Evolutionary conservation across 208 protist species (phyloP), one percentile per base, ranked within the genome.

Genomic region (Leishmania gerbilli): DNA sequence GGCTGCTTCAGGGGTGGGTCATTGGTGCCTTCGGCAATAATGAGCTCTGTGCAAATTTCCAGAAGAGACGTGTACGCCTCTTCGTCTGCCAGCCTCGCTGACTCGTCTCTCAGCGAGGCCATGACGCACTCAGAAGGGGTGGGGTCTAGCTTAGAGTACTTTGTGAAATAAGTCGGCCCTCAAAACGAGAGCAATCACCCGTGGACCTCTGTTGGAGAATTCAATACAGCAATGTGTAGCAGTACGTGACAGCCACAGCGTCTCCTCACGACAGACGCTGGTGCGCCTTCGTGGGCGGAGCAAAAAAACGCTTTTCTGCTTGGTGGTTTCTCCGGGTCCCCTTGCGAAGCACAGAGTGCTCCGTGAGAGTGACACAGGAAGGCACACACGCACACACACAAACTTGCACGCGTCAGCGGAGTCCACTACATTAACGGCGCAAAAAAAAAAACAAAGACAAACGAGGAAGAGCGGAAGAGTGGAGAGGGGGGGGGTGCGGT

Each of bases 21-120:
- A 56, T 82, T 77, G 55, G 77, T 82, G 74, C 47, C 71, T 21
- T 89, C 86, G 24, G 51, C 68, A 76, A 89, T 89, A 34, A 84
- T 82, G 4, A 89, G 74, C 74, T 84, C 42, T 15, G 86, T 89
- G 67, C 86, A 89, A 21, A 89, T 69, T 51, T 86, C 77, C 19
- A 85, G 37, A 0, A 89, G 74, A 34, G 77, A 80, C 11, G 82
- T 56, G 62, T 85, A 85, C 37, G 77, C 74, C n/a, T 81, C 82
- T 34, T 85, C 82, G 55, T 85, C 82, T 21, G 82, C 45, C 67
- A 80, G 55, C 2, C 58, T 49, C 3, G 80, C 31, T 76, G 31
- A 27, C 51, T n/a, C 51, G 24, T 62, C 51, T 21, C n/a, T 58
- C n/a, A 2, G 74, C 56, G 74, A 67, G 53, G 56, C 1, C 74